Evolutionary conservation across 768 basidiomycete genomes (phyloP).

Genomic region (Calocybe gangraenosa): DNA sequence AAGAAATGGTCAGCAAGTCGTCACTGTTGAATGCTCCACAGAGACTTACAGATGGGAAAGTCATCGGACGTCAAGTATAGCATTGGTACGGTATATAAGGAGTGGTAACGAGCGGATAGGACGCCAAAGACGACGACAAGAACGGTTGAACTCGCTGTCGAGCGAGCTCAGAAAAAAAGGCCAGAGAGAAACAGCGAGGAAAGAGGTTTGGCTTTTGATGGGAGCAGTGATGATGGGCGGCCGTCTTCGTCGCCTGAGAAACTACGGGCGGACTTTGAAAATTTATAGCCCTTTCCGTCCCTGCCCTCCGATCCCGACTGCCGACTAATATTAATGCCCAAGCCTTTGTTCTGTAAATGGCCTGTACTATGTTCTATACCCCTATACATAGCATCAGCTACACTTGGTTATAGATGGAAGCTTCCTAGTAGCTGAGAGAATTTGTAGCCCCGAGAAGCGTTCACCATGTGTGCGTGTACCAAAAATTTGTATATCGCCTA

Average conservation of each 20-base stretch:
- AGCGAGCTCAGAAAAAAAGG: conserved; percentile 13
- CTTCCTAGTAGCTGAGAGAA: too few species aligned
- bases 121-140: conserved; percentile 30
- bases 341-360: too few species aligned
- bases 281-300: background rate
- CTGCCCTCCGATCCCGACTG: background rate
- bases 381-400: too few species aligned
- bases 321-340: background rate
- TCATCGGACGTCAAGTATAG: conserved; percentile 88
- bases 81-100: conserved; percentile 40
- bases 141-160: conserved; percentile 11
- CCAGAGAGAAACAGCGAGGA: background rate
- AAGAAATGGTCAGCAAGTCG: conserved; percentile 15
- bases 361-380: too few species aligned
- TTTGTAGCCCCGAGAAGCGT: too few species aligned
- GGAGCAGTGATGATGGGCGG: conserved; percentile 4
- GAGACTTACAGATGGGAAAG: conserved; percentile 81
- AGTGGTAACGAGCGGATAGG: conserved; percentile 36
- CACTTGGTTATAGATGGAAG: too few species aligned
- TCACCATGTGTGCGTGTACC: too few species aligned
- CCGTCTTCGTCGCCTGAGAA: conserved; percentile 6
- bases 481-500: too few species aligned
- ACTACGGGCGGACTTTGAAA: conserved; percentile 1
- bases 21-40: background rate
- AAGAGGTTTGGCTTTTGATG: too few species aligned